Conservation (phyloP, 202 grass and related monocot species). For the Dendrocalamus latiflorus region DNA sequence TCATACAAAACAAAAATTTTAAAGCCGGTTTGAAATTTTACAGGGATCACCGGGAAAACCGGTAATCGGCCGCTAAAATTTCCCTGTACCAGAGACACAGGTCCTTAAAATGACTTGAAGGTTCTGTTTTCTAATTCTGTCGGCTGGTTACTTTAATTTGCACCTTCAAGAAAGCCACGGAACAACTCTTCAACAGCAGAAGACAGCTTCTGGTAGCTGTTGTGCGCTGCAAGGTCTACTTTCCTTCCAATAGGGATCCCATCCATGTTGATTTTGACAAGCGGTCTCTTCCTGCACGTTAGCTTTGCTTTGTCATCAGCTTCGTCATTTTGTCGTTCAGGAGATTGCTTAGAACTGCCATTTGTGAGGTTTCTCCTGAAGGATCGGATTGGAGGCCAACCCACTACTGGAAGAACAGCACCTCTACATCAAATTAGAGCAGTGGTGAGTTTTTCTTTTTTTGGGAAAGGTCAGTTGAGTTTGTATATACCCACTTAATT, state of each 20-base stretch:
- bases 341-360: constrained; percentile 51
- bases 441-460: not conserved
- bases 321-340: constrained; percentile 41
- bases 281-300: constrained; percentile 44
- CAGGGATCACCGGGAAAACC: too few relatives aligned
- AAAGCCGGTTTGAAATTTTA: too few relatives aligned
- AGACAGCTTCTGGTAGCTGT: constrained; percentile 60
- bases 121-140: not conserved
- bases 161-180: constrained; percentile 67
- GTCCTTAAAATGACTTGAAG: not conserved
- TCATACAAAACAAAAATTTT: too few relatives aligned
- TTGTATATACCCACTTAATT: not conserved
- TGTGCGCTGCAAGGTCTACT: constrained; percentile 48
- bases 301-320: constrained; percentile 21
- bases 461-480: not conserved
- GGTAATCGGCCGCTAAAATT: too few relatives aligned
- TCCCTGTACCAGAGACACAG: too few relatives aligned
- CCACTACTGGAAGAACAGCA: constrained; percentile 55
- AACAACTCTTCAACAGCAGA: constrained; percentile 65
- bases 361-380: constrained; percentile 75
- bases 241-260: constrained; percentile 94
- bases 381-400: constrained; percentile 84
- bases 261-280: too few relatives aligned
- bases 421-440: constrained; percentile 46
- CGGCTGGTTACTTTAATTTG: not conserved